A percentile compares a stretch with the other conserved stretches of the same genome.
phyloP scores from a whole-genome alignment of 2,329 filamentous ascomycete species.

The Sclerotinia spermophila region DNA sequence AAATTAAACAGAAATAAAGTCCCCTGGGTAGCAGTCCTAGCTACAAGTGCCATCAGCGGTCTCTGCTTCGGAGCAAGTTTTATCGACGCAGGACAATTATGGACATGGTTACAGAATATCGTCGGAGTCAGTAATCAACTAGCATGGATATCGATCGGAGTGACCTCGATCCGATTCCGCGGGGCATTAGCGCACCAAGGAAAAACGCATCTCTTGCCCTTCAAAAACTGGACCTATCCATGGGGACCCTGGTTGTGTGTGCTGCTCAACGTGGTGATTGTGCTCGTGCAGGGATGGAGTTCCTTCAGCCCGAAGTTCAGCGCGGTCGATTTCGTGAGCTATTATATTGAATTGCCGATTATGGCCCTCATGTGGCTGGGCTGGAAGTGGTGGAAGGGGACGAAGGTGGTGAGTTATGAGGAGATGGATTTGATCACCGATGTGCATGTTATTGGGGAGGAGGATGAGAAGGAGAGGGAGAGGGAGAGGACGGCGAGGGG shows the following conservation, averaged over 20 bases:
- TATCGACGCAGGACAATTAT: slow-evolving; percentile 61
- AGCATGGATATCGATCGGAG: slow-evolving; percentile 61
- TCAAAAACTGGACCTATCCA: slow-evolving; percentile 65
- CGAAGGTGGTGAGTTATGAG: slow-evolving; percentile 43
- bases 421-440: slow-evolving; percentile 52
- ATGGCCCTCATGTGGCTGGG: slow-evolving; percentile 53
- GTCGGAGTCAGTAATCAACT: slow-evolving; percentile 66
- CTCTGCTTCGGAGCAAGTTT: slow-evolving; percentile 63
- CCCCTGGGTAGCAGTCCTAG: slow-evolving; percentile 53
- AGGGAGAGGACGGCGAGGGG: slow-evolving; percentile 30
- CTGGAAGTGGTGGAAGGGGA: slow-evolving; percentile 52
- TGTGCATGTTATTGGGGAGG: slow-evolving; percentile 38
- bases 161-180: slow-evolving; percentile 64
- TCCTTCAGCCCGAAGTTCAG: slow-evolving; percentile 58
- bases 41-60: slow-evolving; percentile 51
- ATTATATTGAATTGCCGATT: slow-evolving; percentile 59
- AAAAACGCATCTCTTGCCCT: slow-evolving; percentile 59
- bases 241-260: slow-evolving; percentile 56
- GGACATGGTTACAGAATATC: slow-evolving; percentile 65
- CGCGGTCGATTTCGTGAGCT: slow-evolving; percentile 58
- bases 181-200: slow-evolving; percentile 53
- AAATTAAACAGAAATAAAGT: slow-evolving; percentile 47
- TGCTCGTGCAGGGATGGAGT: slow-evolving; percentile 61
- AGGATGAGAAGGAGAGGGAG: slow-evolving; percentile 31
- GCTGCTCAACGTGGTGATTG: slow-evolving; percentile 54